A percentile compares a stretch with the other conserved stretches of the same genome.
Conservation (phyloP, 202 grass and related monocot genomes). For the Cymbopogon flexuosus region DNA sequence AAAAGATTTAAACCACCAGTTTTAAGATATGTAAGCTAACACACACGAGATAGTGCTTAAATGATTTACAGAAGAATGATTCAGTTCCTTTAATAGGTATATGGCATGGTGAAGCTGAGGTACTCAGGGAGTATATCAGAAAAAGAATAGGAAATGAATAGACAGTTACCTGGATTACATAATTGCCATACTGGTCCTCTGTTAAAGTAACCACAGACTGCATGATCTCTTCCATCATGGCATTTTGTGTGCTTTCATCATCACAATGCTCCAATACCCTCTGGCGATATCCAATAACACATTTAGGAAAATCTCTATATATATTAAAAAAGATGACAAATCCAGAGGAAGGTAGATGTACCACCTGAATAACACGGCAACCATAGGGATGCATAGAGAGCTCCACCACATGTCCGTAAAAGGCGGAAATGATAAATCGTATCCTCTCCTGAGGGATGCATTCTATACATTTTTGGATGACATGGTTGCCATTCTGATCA, state of each 20-base stretch:
- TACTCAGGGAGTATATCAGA: constrained; percentile 12
- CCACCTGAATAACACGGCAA: constrained; percentile 95
- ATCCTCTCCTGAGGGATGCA: constrained; percentile 81
- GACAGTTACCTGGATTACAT: constrained; percentile 80
- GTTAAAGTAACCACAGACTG: constrained; percentile 67
- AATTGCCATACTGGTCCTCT: constrained; percentile 96
- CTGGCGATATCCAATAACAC: constrained; percentile 44
- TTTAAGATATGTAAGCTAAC: background rate
- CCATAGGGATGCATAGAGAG: constrained; percentile 98
- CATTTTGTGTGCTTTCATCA: constrained; percentile 72
- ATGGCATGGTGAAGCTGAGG: background rate
- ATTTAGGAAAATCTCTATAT: background rate
- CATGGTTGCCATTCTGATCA: constrained; percentile 98
- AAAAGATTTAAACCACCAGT: background rate
- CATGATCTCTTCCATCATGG: constrained; percentile 97
- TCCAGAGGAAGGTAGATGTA: background rate
- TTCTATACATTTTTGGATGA: constrained; percentile 97
- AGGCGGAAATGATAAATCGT: constrained; percentile 71
- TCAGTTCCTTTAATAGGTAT: background rate
- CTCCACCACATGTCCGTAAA: constrained; percentile 77
- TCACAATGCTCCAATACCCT: constrained; percentile 91
- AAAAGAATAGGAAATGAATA: constrained; percentile 27
- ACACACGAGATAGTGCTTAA: background rate
- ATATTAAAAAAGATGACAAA: background rate
- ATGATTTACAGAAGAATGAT: background rate